Evolutionary conservation across 2,329 filamentous ascomycete species (phyloP).

Genomic region (Cladosporium sp.): DNA sequence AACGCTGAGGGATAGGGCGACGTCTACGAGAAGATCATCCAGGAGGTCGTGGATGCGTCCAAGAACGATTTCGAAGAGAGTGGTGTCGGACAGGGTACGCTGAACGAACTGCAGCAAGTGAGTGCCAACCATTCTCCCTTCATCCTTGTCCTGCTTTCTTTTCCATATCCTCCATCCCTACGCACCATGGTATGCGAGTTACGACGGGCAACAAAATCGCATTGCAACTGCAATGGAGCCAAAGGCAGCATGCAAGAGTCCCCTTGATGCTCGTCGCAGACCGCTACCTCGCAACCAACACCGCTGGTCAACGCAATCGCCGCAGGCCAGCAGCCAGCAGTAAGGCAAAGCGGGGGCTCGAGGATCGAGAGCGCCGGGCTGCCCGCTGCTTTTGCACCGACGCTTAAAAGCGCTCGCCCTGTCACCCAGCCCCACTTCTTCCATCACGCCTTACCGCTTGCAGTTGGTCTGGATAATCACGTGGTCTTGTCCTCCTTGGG

Average conservation of each 20-base stretch:
- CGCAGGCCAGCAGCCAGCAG: constrained; percentile 18
- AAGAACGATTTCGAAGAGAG: constrained; percentile 95
- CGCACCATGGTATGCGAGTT: background rate
- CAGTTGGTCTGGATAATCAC: constrained; percentile 22
- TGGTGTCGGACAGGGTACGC: constrained; percentile 79
- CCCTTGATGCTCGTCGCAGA: constrained; percentile 1
- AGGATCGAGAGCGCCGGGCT: constrained; percentile 32
- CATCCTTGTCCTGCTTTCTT: constrained; percentile 18
- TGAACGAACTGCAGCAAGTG: constrained; percentile 85
- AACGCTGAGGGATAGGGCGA: constrained; percentile 49
- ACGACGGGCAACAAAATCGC: background rate
- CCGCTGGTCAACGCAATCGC: constrained; percentile 16
- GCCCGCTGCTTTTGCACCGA: constrained; percentile 41
- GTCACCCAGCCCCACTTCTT: constrained; percentile 14
- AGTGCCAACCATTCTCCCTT: constrained; percentile 26
- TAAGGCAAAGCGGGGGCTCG: constrained; percentile 41
- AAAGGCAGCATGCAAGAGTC: background rate
- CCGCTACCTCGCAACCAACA: constrained; percentile 4
- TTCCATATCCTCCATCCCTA: background rate
- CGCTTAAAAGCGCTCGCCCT: constrained; percentile 39
- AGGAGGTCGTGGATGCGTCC: constrained; percentile 60
- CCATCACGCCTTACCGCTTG: constrained; percentile 31
- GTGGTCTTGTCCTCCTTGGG: constrained; percentile 7
- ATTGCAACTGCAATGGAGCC: background rate
- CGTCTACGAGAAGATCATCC: constrained; percentile 88